Percentiles rank a stretch among this genome's conserved stretches.
Conservation (phyloP, 495 filamentous ascomycete species). For the Aspergillus heteromorphus region DNA sequence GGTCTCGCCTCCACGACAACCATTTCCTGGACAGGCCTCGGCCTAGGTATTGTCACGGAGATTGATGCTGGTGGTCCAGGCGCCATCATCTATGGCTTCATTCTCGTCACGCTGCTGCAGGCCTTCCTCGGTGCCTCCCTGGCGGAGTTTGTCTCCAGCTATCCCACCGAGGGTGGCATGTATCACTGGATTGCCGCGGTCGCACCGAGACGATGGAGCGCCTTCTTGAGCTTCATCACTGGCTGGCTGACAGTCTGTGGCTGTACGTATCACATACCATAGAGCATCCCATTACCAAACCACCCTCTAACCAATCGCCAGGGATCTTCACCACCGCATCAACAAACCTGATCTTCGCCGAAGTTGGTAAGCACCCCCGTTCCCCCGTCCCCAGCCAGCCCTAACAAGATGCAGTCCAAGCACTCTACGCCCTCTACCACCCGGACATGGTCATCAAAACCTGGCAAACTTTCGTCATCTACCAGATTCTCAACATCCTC, state of each 20-base stretch:
- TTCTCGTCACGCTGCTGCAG: conserved; percentile 2
- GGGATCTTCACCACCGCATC: conserved; percentile 39
- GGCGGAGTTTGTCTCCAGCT: conserved; percentile 38
- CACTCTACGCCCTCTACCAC: conserved; percentile 31
- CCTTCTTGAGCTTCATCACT: conserved; percentile 30
- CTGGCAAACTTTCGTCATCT: conserved; percentile 34
- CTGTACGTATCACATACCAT: conserved; percentile 14
- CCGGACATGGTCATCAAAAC: conserved; percentile 27
- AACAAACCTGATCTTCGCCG: conserved; percentile 35
- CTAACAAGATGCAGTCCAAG: conserved; percentile 17
- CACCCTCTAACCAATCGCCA: not conserved
- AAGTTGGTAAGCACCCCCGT: not conserved
- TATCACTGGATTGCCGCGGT: conserved; percentile 52
- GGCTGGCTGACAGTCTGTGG: conserved; percentile 26
- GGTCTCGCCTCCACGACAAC: conserved; percentile 51
- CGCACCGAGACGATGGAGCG: conserved; percentile 36
- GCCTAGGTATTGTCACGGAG: conserved; percentile 13
- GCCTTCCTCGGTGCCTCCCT: conserved; percentile 4
- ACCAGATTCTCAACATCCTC: conserved; percentile 30
- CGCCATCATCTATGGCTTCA: conserved; percentile 7
- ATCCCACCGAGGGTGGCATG: conserved; percentile 47
- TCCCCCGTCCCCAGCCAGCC: not conserved
- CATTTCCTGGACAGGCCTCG: conserved; percentile 56
- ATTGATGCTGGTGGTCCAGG: conserved; percentile 6
- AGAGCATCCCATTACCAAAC: not conserved